Conservation (phyloP, 2,329 filamentous ascomycete species). For the Clarireedia paspali region DNA sequence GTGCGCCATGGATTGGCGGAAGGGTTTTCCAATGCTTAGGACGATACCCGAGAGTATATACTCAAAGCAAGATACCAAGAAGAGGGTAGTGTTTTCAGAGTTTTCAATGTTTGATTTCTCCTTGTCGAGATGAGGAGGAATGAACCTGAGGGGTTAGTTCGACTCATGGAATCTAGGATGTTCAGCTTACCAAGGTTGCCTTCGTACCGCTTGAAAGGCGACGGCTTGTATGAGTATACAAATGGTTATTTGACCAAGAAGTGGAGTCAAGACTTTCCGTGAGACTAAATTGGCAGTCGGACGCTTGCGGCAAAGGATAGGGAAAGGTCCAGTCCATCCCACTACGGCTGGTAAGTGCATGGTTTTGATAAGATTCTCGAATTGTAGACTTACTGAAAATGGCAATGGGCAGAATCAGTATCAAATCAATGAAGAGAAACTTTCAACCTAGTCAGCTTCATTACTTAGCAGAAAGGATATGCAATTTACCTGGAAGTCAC, state of each 20-base stretch:
- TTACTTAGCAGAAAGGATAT: not conserved
- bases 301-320: constrained; percentile 69
- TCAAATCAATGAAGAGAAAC: constrained; percentile 91
- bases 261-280: constrained; percentile 80
- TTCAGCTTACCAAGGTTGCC: constrained; percentile 65
- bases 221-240: constrained; percentile 70
- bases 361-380: not conserved
- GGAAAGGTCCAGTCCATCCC: constrained; percentile 89
- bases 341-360: constrained; percentile 53
- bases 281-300: constrained; percentile 90
- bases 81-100: constrained; percentile 87
- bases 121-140: constrained; percentile 67
- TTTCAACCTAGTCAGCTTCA: constrained; percentile 25
- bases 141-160: constrained; percentile 46
- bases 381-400: constrained; percentile 64
- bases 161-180: not conserved
- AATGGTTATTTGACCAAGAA: constrained; percentile 81
- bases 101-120: constrained; percentile 83
- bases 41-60: constrained; percentile 89
- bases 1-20: constrained; percentile 68
- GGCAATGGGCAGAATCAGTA: constrained; percentile 88
- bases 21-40: constrained; percentile 84
- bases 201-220: constrained; percentile 65
- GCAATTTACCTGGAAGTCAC: constrained; percentile 71
- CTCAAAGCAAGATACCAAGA: constrained; percentile 86